Base-by-base conservation (phyloP, 371 early-diverging fungal genomes). In the Nematocida minor region DNA sequence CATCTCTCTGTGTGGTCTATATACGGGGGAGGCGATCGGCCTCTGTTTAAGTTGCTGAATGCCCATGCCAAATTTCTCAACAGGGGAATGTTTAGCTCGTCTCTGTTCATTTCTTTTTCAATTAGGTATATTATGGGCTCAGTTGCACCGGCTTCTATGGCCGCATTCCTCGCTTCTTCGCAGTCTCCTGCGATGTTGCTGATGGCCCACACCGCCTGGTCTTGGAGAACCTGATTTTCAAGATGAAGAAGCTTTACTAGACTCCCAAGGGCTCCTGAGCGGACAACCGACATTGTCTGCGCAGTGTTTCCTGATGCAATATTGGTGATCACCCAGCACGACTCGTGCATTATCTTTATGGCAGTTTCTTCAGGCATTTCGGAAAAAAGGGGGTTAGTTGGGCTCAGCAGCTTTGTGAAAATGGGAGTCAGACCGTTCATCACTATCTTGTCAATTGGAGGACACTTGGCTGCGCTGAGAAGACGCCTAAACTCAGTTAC, bases 141-240 rank as follows among this genome's bases (percentile, higher is more conserved):
- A 42, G 95, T 85, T 18, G 93, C 93, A 42, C 93, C 93, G 63
- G 86, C 85, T 3, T 89, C 84, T 49, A 97, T 88, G 20, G 96
- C 94, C 83, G 87, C 89, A 85, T 99, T 95, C 67, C 99, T 90
- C 84, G 92, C 93, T 9, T 83, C 83, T 62, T 97, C 91, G 80
- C 91, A 90, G 87, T 99, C 99, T 66, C 99, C 99, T 46, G 99
- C 95, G 88, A 99, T 97, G 87, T 99, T 99, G 77, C 97, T 98
- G 46, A 99, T 88, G 11, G 97, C 98, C 99, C 99, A 99, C 46
- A 96, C 95, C 62, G 94, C 94, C 89, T 97, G 98, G 87, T 99
- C 99, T 79, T 91, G 91, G 38, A 99, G 93, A 84, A 93, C 94
- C 38, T 89, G 86, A 68, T 89, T 90, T 32, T 87, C 87, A 66